phyloP scores from a whole-genome alignment of 306 rosid genomes.

The Canavalia gladiata region DNA sequence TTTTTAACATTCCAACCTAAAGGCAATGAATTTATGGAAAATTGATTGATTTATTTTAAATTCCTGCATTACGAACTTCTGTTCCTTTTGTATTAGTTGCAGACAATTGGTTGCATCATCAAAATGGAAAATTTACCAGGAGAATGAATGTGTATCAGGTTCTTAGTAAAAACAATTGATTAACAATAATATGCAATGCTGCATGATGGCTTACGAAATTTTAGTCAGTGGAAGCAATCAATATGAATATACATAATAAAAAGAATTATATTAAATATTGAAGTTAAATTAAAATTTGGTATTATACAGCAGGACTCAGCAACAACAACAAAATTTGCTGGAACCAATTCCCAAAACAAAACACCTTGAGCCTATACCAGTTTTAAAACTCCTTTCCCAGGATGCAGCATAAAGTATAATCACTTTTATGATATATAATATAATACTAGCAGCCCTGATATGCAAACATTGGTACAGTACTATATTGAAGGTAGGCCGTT shows the following conservation, averaged over 20 bases:
- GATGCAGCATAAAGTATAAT: background rate
- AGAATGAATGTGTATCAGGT: background rate
- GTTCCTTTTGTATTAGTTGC: background rate
- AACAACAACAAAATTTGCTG: background rate
- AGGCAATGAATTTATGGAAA: slow-evolving; percentile 28
- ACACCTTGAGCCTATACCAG: too few species aligned
- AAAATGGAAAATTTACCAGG: background rate
- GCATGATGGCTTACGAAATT: background rate
- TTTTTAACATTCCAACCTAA: slow-evolving; percentile 38
- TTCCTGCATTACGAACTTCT: background rate
- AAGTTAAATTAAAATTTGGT: background rate
- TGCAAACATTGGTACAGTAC: too few species aligned
- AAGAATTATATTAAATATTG: background rate
- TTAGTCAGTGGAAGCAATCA: background rate
- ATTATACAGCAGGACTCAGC: background rate
- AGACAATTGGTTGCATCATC: background rate
- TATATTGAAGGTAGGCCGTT: too few species aligned
- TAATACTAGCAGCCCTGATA: too few species aligned
- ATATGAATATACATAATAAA: background rate
- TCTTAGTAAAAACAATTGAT: background rate
- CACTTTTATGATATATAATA: too few species aligned
- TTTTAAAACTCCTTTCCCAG: too few species aligned
- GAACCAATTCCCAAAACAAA: too few species aligned
- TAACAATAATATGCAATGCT: background rate
- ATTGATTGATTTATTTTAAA: slow-evolving; percentile 17